phyloP scores from a whole-genome alignment of 192 early-diverging fungal species.

The Kickxella alabastrina region DNA sequence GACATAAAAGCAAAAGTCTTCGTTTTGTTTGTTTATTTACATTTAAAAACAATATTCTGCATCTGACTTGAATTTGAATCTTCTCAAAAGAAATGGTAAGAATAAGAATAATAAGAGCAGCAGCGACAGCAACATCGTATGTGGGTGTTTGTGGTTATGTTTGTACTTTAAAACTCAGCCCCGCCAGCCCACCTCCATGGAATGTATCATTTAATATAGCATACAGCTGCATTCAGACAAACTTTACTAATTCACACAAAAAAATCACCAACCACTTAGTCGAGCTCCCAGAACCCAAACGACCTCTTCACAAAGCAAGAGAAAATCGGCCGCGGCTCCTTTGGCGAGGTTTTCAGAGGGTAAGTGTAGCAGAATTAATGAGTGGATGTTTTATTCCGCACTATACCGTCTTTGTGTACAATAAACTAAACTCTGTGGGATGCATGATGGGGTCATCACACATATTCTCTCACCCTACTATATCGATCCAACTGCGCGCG shows the following conservation, averaged over 20 bases:
- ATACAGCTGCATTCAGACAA: no score
- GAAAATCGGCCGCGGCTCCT: slow-evolving; percentile 61
- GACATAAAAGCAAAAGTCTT: background rate
- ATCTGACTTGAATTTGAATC: background rate
- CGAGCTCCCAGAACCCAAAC: slow-evolving; percentile 46
- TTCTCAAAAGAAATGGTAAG: slow-evolving; percentile 1
- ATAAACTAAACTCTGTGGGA: background rate
- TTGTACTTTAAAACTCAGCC: background rate
- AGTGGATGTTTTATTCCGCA: slow-evolving; percentile 3
- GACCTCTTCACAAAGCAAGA: slow-evolving; percentile 55
- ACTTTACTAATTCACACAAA: no score
- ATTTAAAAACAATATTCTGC: background rate
- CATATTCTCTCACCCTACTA: no score
- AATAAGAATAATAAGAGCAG: background rate
- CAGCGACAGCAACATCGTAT: background rate
- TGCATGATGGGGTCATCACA: background rate
- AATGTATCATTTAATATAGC: no score
- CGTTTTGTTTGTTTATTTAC: background rate
- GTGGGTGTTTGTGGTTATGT: background rate
- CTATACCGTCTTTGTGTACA: background rate
- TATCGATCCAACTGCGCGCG: no score
- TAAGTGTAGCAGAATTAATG: slow-evolving; percentile 33
- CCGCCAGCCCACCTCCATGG: no score
- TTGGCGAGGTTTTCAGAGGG: slow-evolving; percentile 83
- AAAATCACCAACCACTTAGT: no score